These are phyloP conservation scores for Mycena venus DNA, from an alignment of 768 basidiomycete genomes.

Conservation along the genomic window DNA sequence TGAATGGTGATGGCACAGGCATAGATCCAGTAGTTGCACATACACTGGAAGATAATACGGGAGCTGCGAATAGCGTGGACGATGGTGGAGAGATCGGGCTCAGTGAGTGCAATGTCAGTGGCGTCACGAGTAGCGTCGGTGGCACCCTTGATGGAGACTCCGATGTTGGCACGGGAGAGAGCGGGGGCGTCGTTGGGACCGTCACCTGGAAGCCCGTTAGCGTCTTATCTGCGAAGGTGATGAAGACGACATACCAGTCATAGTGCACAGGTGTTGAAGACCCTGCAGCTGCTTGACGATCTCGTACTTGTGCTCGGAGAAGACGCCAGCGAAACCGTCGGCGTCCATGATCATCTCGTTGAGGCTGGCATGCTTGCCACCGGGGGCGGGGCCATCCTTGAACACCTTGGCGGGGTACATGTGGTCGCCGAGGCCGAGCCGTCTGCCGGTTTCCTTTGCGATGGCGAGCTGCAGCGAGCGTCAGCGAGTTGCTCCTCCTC, in stretches of 20 bases:
- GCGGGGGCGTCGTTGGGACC: slow-evolving; percentile 99
- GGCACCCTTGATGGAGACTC: slow-evolving; percentile 99
- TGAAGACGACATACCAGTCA: slow-evolving; percentile 75
- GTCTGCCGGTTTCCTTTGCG: too few species aligned
- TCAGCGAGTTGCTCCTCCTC: too few species aligned
- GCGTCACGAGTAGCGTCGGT: slow-evolving; percentile 99
- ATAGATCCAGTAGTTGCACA: slow-evolving; percentile 99
- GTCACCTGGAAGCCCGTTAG: slow-evolving; percentile 58
- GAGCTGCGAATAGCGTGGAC: slow-evolving; percentile 99
- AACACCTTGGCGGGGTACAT: too few species aligned
- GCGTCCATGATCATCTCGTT: slow-evolving; percentile 99
- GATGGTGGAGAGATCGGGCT: slow-evolving; percentile 98
- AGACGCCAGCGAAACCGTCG: slow-evolving; percentile 97
- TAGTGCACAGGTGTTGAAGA: slow-evolving; percentile 95
- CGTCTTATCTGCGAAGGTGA: not conserved
- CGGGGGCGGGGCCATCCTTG: slow-evolving; percentile 94
- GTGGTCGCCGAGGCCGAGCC: too few species aligned
- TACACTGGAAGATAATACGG: slow-evolving; percentile 99
- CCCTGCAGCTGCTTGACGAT: slow-evolving; percentile 98
- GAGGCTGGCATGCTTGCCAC: slow-evolving; percentile 83
- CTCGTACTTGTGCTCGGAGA: slow-evolving; percentile 88
- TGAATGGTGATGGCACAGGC: slow-evolving; percentile 96
- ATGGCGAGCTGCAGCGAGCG: too few species aligned
- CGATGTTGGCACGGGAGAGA: slow-evolving; percentile 97
- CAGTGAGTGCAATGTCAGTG: slow-evolving; percentile 97